Base-by-base conservation (phyloP, 164 flowering plant species). In the Vitis amurensis region DNA sequence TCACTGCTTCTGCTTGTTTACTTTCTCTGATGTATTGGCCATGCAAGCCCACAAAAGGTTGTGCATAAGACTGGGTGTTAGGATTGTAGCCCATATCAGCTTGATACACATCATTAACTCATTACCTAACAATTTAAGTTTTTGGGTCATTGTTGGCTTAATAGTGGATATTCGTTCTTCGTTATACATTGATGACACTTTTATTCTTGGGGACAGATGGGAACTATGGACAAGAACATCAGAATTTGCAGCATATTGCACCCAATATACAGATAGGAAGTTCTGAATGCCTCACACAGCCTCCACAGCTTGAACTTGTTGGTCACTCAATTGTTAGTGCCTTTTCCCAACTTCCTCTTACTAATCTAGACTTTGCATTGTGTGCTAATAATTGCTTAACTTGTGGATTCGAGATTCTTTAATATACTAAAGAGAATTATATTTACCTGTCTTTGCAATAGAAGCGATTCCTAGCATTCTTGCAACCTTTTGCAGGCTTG, bases 291-390 rank as follows among this genome's bases (percentile, higher is more conserved):
- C 72, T 83, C 17, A 51, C 82, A 27, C 89, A 88, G 52, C 82
- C 84, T 71, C 81, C 92, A 47, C 92, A 89, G 73, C 85, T 87
- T 74, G 97, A 95, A 71, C 97, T 93, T 73, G 87, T 87, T 69
- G 94, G 98, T 56, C 99, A 89, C 73, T 87, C 99, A 64, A 79
- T 91, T 71, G 99, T 92, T 83, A 85, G 90, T 70, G n/a, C 30
- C 63, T 56, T 66, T 58, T 27, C 4, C 23, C 27, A 17, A 44
- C 29, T 58, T 44, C 23, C 8, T 55, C 49, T 56, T 14, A n/a
- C 16, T 29, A n/a, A 29, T 60, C 0, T 23, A 44, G 31, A 10
- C 12, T 50, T n/a, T n/a, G 27, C 9, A 61, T 37, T 50, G 2
- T 15, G 14, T n/a, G 59, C 23, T 64, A 56, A 8, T 16, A 29